Base-by-base conservation (phyloP, 2,329 filamentous ascomycete genomes). In the Neoscytalidium dimidiatum region DNA sequence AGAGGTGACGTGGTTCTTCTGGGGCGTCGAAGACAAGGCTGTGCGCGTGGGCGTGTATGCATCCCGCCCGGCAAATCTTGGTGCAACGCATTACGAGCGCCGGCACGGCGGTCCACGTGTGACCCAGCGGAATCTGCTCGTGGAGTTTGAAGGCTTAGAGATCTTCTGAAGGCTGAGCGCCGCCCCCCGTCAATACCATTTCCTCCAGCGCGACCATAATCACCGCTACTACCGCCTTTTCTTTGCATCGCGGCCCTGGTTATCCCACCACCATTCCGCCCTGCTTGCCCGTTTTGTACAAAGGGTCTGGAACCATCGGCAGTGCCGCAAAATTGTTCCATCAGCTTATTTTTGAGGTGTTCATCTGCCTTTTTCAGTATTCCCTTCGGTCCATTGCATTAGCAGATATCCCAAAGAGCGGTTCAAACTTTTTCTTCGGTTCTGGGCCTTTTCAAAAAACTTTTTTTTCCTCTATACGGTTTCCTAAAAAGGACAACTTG, bases 1-100 rank as follows among this genome's bases (percentile, higher is more conserved):
- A 5, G 85, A 87, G 73, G 83, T 87, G 29, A 85, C 83, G n/a
- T 86, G 83, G 80, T 87, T 87, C 73, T 87, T 87, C 71, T 86
- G 82, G 74, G 84, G 83, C 7, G 82, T 86, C 13, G 84, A 86
- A 67, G 83, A 86, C 68, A 87, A 87, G 71, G 83, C 79, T 28
- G 79, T 87, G 23, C 79, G 84, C 68, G 84, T 87, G 26, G 85
- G 85, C 2, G 85, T 86, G 43, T 87, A 87, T 77, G 85, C 84
- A 28, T 83, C 81, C 70, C 79, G 85, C 29, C 85, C 85, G 61
- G 82, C 82, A 49, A 84, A 81, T 69, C 76, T 85, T 66, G 75
- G 75, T 7, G 66, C 73, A 9, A 76, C 70, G 43, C 66, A 75
- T 61, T 78, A 73, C 66, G 75, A 77, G 41, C 53, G 70, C n/a